phyloP scores from a whole-genome alignment of 306 rosid genomes.

The Trifolium pratense region DNA sequence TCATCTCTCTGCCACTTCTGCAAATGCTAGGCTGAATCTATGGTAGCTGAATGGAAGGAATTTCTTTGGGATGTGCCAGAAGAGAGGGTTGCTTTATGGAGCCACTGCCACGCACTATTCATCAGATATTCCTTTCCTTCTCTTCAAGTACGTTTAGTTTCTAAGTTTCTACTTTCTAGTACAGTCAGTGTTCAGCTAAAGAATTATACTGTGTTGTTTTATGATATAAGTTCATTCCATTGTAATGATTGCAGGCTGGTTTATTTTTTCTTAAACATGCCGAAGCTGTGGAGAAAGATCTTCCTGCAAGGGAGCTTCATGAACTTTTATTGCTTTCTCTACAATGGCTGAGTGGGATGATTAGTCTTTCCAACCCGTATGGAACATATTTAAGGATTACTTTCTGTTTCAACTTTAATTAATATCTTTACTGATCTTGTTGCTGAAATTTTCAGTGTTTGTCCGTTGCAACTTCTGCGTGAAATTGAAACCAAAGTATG shows the following conservation, averaged over 20 bases:
- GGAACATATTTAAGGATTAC: slow-evolving; percentile 42
- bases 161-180: slow-evolving; percentile 39
- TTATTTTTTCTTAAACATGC: slow-evolving; percentile 95
- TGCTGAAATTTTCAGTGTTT: slow-evolving; percentile 65
- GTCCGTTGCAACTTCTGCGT: slow-evolving; percentile 87
- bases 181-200: slow-evolving; percentile 36
- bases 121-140: slow-evolving; percentile 93
- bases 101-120: slow-evolving; percentile 89
- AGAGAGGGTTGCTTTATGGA: slow-evolving; percentile 94
- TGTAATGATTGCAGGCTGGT: slow-evolving; percentile 77
- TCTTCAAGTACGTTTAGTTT: slow-evolving; percentile 68
- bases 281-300: slow-evolving; percentile 95
- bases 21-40: slow-evolving; percentile 84
- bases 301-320: slow-evolving; percentile 96
- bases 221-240: slow-evolving; percentile 39
- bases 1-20: slow-evolving; percentile 18
- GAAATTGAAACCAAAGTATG: slow-evolving; percentile 97
- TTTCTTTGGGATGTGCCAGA: slow-evolving; percentile 99
- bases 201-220: slow-evolving; percentile 32
- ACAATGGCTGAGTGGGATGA: slow-evolving; percentile 99
- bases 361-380: slow-evolving; percentile 80
- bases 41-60: slow-evolving; percentile 98
- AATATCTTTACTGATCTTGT: slow-evolving; percentile 45
- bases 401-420: slow-evolving; percentile 40
- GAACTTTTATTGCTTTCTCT: slow-evolving; percentile 85